Evolutionary conservation across 768 basidiomycete species (phyloP), one percentile per base, ranked within the genome.

Genomic region (Tylopilus subfusipes): DNA sequence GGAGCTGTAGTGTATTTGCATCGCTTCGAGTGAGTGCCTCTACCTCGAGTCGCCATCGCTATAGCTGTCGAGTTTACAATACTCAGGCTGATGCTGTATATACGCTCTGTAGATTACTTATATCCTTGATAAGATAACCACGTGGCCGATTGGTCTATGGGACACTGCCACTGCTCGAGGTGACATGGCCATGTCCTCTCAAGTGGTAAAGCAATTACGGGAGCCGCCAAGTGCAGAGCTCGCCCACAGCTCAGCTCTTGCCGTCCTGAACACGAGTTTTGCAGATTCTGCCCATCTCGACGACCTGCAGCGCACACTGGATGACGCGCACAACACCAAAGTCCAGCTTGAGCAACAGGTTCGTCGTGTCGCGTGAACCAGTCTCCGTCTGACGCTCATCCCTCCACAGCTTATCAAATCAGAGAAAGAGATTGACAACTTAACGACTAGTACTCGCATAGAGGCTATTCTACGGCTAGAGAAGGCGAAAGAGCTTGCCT

Each of bases 401-500:
- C 59, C 70, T 76, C 79, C 80, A 68, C 63, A 90, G 88, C 76
- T 86, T 59, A 65, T 73, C 42, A 65, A 73, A 38, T 90, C 88
- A 12, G 73, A 79, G 61, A 70, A 70, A 14, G 68, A 72, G 27
- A 64, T 86, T 21, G 75, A 81, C 44, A 50, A 61, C 2, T 64
- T 85, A 16, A 72, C 88, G 8, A 62, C 72, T 4, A 68, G 78
- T 39, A 80, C 85, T 4, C 80, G 80, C 38, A 58, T 68, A 12
- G 67, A 74, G 21, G 78, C 81, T 2, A 67, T 80, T 49, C 66
- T 70, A 22, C 76, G 85, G 31, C 73, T 90, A 33, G 74, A 78
- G 48, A 78, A 82, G 10, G 88, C 89, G 0, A 85, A 90, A 63
- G 83, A 86, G 52, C 74, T 93, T 38, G 84, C 90, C 1, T 75